These are phyloP conservation scores for Pascua guehoae DNA, from an alignment of 1,284 basidiomycete species.

Conservation along the genomic window DNA sequence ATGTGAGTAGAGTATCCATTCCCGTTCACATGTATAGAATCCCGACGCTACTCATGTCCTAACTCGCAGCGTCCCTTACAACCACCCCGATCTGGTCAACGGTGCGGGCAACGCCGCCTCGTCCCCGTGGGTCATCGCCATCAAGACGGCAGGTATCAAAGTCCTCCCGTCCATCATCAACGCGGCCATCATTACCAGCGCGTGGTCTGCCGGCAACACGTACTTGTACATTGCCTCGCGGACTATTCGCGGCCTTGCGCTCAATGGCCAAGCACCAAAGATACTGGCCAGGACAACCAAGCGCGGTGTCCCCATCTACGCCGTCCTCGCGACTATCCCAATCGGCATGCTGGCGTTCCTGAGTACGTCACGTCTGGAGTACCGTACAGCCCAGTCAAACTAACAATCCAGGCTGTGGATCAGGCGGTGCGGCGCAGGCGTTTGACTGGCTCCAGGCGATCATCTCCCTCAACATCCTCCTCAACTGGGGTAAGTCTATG, in stretches of 20 bases:
- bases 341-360: conserved; percentile 63
- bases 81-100: conserved; percentile 58
- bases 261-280: conserved; percentile 63
- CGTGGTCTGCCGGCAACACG: conserved; percentile 56
- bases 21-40: not conserved
- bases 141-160: conserved; percentile 69
- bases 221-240: conserved; percentile 58
- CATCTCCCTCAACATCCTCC: conserved; percentile 54
- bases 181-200: conserved; percentile 59
- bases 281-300: conserved; percentile 63
- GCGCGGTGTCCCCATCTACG: conserved; percentile 68
- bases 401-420: conserved; percentile 40
- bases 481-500: conserved; percentile 64
- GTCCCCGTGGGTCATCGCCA: conserved; percentile 74
- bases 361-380: conserved; percentile 23
- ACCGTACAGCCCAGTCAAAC: conserved; percentile 57
- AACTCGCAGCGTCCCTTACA: conserved; percentile 64
- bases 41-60: conserved; percentile 43
- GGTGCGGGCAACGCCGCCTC: conserved; percentile 55
- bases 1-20: conserved; percentile 39
- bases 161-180: conserved; percentile 58
- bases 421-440: conserved; percentile 61
- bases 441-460: conserved; percentile 75
- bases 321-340: conserved; percentile 60
- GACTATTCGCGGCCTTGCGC: conserved; percentile 58